Evolutionary conservation across 2,329 filamentous ascomycete species (phyloP).

Genomic region (Anthostomella pinea): DNA sequence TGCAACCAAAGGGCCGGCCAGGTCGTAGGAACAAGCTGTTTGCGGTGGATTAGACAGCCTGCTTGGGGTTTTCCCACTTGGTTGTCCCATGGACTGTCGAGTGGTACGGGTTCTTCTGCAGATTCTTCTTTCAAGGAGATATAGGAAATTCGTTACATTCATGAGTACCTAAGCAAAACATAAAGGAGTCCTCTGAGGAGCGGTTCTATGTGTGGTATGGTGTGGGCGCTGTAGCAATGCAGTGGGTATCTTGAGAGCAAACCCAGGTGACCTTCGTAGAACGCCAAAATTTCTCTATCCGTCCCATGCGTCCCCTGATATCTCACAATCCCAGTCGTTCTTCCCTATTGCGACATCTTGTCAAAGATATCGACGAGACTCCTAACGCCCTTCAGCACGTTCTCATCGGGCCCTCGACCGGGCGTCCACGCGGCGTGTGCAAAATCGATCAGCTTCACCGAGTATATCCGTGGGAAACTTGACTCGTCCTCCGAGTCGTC

Average conservation of each 20-base stretch:
- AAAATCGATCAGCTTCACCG: constrained; percentile 92
- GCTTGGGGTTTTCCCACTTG: no score
- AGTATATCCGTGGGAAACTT: constrained; percentile 56
- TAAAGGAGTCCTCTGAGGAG: constrained; percentile 10
- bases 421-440: constrained; percentile 85
- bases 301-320: no score
- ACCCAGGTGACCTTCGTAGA: constrained; percentile 17
- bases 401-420: constrained; percentile 82
- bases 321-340: neutral
- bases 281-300: no score
- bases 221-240: constrained; percentile 19
- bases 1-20: no score
- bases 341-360: constrained; percentile 48
- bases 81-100: no score
- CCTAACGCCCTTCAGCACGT: constrained; percentile 70
- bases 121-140: no score
- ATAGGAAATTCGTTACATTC: no score
- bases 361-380: constrained; percentile 70
- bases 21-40: no score
- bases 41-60: no score
- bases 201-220: constrained; percentile 12
- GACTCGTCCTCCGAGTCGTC: constrained; percentile 55
- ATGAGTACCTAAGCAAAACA: neutral
- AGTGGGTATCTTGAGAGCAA: constrained; percentile 28
- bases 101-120: no score